Percentiles rank a stretch among this genome's conserved stretches.
These are phyloP conservation scores for Yarrowia yakushimensis DNA, from an alignment of 805 yeast genomes.

Conservation along the genomic window DNA sequence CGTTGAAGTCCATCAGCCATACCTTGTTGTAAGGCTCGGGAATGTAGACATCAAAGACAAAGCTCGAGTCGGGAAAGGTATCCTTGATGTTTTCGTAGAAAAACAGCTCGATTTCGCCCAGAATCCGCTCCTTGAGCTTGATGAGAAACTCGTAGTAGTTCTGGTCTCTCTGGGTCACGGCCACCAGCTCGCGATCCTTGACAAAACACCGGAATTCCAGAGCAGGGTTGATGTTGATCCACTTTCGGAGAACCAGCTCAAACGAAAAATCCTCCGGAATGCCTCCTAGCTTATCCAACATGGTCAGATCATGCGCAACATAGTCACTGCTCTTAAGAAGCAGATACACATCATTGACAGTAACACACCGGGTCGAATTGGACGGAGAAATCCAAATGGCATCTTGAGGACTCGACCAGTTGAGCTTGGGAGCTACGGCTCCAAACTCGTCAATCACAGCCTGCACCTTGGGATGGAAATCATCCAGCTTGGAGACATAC, in stretches of 20 bases:
- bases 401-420: conserved; percentile 97
- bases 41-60: conserved; percentile 76
- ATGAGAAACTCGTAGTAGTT: conserved; percentile 72
- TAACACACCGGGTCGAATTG: conserved; percentile 67
- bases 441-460: conserved; percentile 45
- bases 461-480: conserved; percentile 55
- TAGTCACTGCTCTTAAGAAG: conserved; percentile 84
- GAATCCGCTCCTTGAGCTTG: conserved; percentile 48
- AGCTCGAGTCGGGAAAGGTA: conserved; percentile 52
- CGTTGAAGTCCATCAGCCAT: conserved; percentile 79
- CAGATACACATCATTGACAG: conserved; percentile 72
- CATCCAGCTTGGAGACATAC: conserved; percentile 44
- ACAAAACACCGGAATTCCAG: conserved; percentile 89
- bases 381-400: conserved; percentile 87
- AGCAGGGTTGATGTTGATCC: conserved; percentile 84
- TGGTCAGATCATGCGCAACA: conserved; percentile 76
- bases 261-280: conserved; percentile 36
- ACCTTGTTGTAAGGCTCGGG: conserved; percentile 69
- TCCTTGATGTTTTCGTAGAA: conserved; percentile 47
- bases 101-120: conserved; percentile 51
- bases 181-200: conserved; percentile 58
- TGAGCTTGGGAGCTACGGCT: conserved; percentile 78
- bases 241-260: conserved; percentile 74
- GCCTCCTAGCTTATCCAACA: conserved; percentile 46
- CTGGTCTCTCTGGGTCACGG: conserved; percentile 79